Evolutionary conservation across 2,329 filamentous ascomycete species (phyloP), one percentile per base, ranked within the genome.

Genomic region (Colletotrichum tropicale): DNA sequence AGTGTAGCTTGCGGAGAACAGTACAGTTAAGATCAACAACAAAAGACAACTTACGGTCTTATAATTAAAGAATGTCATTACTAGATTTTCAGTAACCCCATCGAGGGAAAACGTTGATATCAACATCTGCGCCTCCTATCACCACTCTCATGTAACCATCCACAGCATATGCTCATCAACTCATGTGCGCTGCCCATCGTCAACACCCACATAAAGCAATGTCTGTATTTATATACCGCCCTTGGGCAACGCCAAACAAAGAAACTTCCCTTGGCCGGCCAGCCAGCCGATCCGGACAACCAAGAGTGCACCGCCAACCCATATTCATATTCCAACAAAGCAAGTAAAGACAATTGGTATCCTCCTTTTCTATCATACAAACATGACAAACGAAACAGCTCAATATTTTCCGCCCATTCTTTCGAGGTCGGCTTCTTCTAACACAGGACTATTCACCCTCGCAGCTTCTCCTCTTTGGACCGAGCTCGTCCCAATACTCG

Each of bases 361-460:
- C 55, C 10, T 62, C 13, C 6, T 34, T 26, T 52, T 34, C 34
- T 62, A 43, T 60, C 24, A 34, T 48, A 43, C 36, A 30, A 8
- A n/a, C 34, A 18, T 8, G 28, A 36, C 2, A 15, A 34, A 34
- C 9, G 15, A 16, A 38, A 24, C 8, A 18, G 28, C 21, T 74
- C 34, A 71, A 24, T 83, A 83, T 16, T 73, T 76, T 10, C 82
- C 82, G 3, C 79, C 81, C 66, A 83, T 65, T 16, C 78, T 79
- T 72, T 82, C 81, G 10, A 82, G 70, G 28, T 82, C 81, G 2
- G 43, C 76, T 38, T 82, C 81, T 7, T 80, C 79, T 13, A 82
- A 30, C 1, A 79, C 76, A 1, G 80, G 78, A 30, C 80, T 80
- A 32, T 66, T 66, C 66, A 58, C 65, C 69, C 74, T 77, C 65